These are phyloP conservation scores for Chrysochromulina parva DNA, from an alignment of 78 protist species.

Conservation along the genomic window DNA sequence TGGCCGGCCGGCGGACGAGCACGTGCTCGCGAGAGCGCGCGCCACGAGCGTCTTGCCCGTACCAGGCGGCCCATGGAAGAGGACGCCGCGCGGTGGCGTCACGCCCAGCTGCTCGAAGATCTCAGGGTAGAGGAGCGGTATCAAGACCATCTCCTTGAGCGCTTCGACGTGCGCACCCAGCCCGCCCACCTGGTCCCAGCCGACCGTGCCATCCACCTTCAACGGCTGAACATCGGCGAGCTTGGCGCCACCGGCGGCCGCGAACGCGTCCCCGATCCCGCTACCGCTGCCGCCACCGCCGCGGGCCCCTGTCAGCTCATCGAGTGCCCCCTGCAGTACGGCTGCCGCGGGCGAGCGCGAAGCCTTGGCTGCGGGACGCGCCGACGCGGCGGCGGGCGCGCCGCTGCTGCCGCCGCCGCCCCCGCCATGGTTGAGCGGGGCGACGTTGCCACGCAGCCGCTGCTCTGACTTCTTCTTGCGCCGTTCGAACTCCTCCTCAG, in stretches of 20 bases:
- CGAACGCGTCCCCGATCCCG: too few relatives aligned
- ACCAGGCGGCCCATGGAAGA: conserved; percentile 74
- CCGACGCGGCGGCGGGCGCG: too few relatives aligned
- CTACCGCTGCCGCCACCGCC: too few relatives aligned
- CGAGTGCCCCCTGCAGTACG: too few relatives aligned
- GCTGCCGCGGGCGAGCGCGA: too few relatives aligned
- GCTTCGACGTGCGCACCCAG: conserved; percentile 58
- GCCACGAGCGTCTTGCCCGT: conserved; percentile 86
- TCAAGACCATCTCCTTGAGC: conserved; percentile 80
- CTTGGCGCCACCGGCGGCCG: background rate
- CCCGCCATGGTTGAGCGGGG: too few relatives aligned
- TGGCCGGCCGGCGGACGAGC: conserved; percentile 31
- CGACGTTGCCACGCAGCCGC: too few relatives aligned
- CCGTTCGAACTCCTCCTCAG: too few relatives aligned
- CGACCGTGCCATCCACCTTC: background rate
- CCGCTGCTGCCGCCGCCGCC: too few relatives aligned
- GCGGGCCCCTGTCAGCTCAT: too few relatives aligned
- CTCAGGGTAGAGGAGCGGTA: conserved; percentile 86
- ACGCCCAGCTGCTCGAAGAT: conserved; percentile 78
- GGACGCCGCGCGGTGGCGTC: conserved; percentile 71
- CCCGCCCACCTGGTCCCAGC: conserved; percentile 73
- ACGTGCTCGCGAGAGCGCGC: conserved; percentile 91
- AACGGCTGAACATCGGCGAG: background rate
- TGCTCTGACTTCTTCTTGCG: too few relatives aligned
- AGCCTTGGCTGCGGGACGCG: too few relatives aligned